phyloP scores from a whole-genome alignment of 352 stramenopile genomes.

The Globisporangium heterothallicum region DNA sequence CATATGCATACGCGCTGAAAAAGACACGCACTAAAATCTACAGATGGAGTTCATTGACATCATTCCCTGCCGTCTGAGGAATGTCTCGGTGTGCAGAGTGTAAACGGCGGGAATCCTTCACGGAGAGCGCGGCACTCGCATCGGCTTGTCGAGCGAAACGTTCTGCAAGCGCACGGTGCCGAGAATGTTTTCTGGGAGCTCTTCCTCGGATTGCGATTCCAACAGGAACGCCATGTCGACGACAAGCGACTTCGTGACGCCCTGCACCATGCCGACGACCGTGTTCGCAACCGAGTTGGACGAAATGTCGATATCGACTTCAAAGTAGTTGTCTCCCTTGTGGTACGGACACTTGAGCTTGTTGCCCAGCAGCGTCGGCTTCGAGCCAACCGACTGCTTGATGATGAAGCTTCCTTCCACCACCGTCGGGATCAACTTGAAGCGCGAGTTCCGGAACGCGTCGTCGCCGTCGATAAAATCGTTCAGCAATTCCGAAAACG shows the following conservation, averaged over 20 bases:
- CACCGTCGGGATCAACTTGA: conserved; percentile 97
- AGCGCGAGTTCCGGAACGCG: conserved; percentile 93
- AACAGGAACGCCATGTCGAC: conserved; percentile 88
- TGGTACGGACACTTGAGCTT: conserved; percentile 92
- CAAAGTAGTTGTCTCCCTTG: conserved; percentile 91
- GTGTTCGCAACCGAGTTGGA: conserved; percentile 90
- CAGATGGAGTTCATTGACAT: too few relatives aligned
- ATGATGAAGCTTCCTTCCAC: conserved; percentile 97
- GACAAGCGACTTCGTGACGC: conserved; percentile 85
- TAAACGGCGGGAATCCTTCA: background rate
- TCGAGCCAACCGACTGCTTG: conserved; percentile 92
- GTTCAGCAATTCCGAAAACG: conserved; percentile 85
- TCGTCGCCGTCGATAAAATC: conserved; percentile 94
- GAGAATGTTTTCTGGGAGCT: conserved; percentile 80
- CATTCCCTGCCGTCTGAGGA: conserved; percentile 5
- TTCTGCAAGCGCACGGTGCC: conserved; percentile 78
- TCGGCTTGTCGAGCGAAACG: conserved; percentile 75
- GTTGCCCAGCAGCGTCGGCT: conserved; percentile 94
- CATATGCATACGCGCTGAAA: conserved; percentile 1
- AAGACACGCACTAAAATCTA: too few relatives aligned
- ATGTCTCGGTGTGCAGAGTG: background rate
- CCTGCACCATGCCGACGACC: conserved; percentile 85
- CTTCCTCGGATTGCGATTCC: conserved; percentile 79
- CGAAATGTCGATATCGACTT: conserved; percentile 95
- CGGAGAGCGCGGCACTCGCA: conserved; percentile 31